Evolutionary conservation across 768 basidiomycete species (phyloP).

Genomic region (Podaxis sp.): DNA sequence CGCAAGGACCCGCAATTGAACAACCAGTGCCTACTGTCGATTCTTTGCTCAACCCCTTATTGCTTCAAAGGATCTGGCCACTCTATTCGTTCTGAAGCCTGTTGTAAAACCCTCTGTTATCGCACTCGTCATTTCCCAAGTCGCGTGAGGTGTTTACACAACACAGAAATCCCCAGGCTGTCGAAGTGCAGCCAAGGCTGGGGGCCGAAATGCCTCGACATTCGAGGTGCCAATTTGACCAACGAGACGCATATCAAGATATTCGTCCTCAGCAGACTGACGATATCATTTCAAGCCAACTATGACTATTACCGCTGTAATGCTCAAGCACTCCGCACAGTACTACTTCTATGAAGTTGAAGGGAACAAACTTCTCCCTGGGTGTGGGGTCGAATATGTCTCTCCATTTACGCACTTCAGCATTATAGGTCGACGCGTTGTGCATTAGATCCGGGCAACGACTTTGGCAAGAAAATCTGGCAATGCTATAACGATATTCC

Average conservation of each 20-base stretch:
- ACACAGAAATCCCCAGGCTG: background rate
- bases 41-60: background rate
- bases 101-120: background rate
- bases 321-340: constrained; percentile 5
- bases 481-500: background rate
- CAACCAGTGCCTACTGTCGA: background rate
- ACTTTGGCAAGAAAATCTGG: background rate
- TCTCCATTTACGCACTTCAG: background rate
- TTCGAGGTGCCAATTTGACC: constrained; percentile 27
- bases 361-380: background rate
- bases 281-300: background rate
- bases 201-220: constrained; percentile 32
- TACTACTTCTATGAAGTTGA: background rate
- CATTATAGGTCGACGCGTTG: background rate
- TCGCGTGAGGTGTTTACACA: background rate
- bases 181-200: background rate
- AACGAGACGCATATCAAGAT: constrained; percentile 36
- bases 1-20: background rate
- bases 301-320: constrained; percentile 20
- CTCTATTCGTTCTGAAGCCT: background rate
- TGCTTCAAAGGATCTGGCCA: background rate
- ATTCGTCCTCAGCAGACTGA: constrained; percentile 18
- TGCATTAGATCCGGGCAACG: background rate
- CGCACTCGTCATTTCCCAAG: background rate
- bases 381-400: background rate